Evolutionary conservation across 768 basidiomycete genomes (phyloP).

Genomic region (Mycena rosella): DNA sequence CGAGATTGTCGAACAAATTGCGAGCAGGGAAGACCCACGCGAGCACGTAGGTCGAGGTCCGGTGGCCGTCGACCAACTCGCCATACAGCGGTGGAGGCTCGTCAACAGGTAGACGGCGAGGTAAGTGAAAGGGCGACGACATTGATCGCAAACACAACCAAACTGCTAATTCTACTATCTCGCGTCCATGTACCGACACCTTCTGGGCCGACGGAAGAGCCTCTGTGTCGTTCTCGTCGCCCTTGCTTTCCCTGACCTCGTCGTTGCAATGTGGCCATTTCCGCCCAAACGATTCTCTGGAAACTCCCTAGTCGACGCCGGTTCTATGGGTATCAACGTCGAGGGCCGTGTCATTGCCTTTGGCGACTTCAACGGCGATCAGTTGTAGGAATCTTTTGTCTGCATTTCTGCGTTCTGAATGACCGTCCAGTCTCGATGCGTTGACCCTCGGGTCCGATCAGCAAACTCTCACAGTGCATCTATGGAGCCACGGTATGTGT

Average conservation of each 20-base stretch:
- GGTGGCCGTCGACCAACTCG: background rate
- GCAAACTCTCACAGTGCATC: slow-evolving; percentile 78
- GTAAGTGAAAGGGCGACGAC: no score
- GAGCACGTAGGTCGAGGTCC: no score
- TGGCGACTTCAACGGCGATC: slow-evolving; percentile 97
- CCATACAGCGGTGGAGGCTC: background rate
- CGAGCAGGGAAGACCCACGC: no score
- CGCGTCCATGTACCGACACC: slow-evolving; percentile 28
- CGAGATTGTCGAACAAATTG: no score
- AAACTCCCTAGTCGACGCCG: slow-evolving; percentile 85
- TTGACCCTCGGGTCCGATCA: slow-evolving; percentile 83
- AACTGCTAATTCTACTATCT: no score
- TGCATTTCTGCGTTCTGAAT: slow-evolving; percentile 1
- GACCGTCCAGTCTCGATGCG: slow-evolving; percentile 75
- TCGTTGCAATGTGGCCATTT: slow-evolving; percentile 80
- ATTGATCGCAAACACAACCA: no score
- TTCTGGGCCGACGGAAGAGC: slow-evolving; percentile 30
- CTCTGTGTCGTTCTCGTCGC: slow-evolving; percentile 23
- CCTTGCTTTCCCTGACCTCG: slow-evolving; percentile 17
- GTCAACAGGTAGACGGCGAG: background rate
- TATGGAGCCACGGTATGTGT: slow-evolving; percentile 85
- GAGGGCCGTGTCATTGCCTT: slow-evolving; percentile 86
- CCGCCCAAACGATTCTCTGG: slow-evolving; percentile 86
- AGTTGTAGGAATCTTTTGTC: slow-evolving; percentile 74
- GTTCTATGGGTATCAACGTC: slow-evolving; percentile 81